phyloP scores from a whole-genome alignment of 768 basidiomycete species.

The Mycena floridula region DNA sequence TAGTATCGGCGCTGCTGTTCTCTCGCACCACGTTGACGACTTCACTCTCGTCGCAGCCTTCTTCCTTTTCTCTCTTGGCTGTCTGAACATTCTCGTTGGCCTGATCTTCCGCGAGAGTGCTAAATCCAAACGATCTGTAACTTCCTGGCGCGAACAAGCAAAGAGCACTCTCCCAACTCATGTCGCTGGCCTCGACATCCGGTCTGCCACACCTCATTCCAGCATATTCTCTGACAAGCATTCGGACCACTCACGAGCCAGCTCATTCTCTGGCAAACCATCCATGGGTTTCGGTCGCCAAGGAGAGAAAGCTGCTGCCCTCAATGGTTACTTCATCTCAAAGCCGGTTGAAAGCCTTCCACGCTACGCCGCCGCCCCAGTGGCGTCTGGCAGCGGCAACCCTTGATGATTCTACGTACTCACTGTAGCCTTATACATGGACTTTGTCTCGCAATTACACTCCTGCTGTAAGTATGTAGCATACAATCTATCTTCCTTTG shows the following conservation, averaged over 20 bases:
- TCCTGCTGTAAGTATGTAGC: too few species aligned
- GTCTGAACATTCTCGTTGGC: conserved; percentile 76
- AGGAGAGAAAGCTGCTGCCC: conserved; percentile 70
- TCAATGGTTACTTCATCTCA: conserved; percentile 59
- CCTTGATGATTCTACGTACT: not conserved
- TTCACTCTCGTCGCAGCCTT: conserved; percentile 86
- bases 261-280: conserved; percentile 21
- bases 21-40: conserved; percentile 73
- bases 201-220: conserved; percentile 27
- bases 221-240: conserved; percentile 19
- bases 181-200: conserved; percentile 20
- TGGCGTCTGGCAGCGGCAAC: not conserved
- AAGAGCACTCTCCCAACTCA: conserved; percentile 52
- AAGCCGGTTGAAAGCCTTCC: conserved; percentile 54
- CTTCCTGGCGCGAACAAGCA: conserved; percentile 55
- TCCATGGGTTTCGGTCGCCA: conserved; percentile 78
- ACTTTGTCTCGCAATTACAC: not conserved
- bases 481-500: too few species aligned
- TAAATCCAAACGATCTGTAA: conserved; percentile 62
- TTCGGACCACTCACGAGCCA: conserved; percentile 2
- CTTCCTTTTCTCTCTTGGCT: conserved; percentile 79
- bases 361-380: conserved; percentile 35
- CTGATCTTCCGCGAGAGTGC: conserved; percentile 70
- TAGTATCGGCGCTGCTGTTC: conserved; percentile 63
- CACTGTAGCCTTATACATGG: not conserved